These are phyloP conservation scores for Tolypocladium ophioglossoides DNA, from an alignment of 2,329 filamentous ascomycete species.

Conservation along the genomic window DNA sequence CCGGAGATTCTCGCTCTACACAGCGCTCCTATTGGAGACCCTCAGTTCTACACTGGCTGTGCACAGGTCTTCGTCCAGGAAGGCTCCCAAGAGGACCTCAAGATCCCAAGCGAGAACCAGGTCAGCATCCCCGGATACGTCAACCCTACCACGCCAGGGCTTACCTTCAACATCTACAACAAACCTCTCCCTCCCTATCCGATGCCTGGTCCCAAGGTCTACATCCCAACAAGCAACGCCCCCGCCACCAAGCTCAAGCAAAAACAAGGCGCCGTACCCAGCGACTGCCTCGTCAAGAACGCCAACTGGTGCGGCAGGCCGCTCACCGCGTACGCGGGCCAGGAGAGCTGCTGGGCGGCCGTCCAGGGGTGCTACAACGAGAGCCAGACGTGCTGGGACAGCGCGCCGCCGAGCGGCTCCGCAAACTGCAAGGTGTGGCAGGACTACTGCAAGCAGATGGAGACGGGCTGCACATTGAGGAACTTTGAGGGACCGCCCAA, in stretches of 20 bases:
- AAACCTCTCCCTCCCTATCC: slow-evolving; percentile 33
- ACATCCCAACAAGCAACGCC: slow-evolving; percentile 22
- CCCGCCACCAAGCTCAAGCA: slow-evolving; percentile 6
- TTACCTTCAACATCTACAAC: slow-evolving; percentile 56
- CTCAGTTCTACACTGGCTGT: slow-evolving; percentile 67
- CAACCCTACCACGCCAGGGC: slow-evolving; percentile 37
- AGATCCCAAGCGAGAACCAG: slow-evolving; percentile 9
- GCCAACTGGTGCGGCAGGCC: slow-evolving; percentile 63
- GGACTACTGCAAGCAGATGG: slow-evolving; percentile 44
- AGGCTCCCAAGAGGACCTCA: slow-evolving; percentile 31
- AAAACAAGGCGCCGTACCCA: slow-evolving; percentile 40
- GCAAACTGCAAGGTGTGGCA: slow-evolving; percentile 52
- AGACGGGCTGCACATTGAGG: slow-evolving; percentile 29
- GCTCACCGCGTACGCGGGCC: slow-evolving; percentile 42
- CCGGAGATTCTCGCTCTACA: slow-evolving; percentile 62
- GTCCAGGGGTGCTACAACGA: slow-evolving; percentile 49
- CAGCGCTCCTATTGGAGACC: slow-evolving; percentile 43
- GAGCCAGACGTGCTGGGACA: slow-evolving; percentile 45
- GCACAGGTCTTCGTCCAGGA: slow-evolving; percentile 56
- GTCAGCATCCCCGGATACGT: slow-evolving; percentile 61
- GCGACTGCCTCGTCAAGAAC: slow-evolving; percentile 51
- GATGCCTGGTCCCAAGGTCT: slow-evolving; percentile 46
- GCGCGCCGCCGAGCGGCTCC: slow-evolving; percentile 47
- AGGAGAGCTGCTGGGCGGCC: slow-evolving; percentile 49
- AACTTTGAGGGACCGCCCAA: slow-evolving; percentile 38